Conservation (phyloP, 306 rosid species). For the Quercus ilex region DNA sequence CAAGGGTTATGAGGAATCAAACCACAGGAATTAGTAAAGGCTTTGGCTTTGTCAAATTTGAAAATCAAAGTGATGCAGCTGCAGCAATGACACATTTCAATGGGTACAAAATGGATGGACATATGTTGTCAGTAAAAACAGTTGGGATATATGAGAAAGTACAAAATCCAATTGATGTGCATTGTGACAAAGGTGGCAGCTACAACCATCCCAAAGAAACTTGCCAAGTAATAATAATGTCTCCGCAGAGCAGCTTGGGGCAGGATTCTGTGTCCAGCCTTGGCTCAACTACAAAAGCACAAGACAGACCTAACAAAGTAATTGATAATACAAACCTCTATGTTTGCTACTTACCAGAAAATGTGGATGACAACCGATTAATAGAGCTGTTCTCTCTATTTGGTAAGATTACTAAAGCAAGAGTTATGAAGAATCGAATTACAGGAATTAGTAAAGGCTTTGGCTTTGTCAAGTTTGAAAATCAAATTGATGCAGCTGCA, state of each 20-base stretch:
- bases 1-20: constrained; percentile 19
- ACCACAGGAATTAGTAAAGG: constrained; percentile 12
- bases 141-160: constrained; percentile 10
- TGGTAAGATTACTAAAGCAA: constrained; percentile 21
- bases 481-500: constrained; percentile 8
- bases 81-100: constrained; percentile 4
- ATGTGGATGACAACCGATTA: constrained; percentile 13
- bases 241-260: background rate
- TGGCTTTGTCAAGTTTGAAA: constrained; percentile 20
- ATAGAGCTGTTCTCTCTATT: constrained; percentile 25
- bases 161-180: constrained; percentile 22
- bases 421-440: constrained; percentile 16
- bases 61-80: constrained; percentile 2
- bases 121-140: constrained; percentile 4
- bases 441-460: constrained; percentile 15
- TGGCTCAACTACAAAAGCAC: background rate
- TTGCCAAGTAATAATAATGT: background rate
- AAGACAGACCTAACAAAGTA: background rate
- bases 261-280: background rate
- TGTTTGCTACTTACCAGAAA: constrained; percentile 15
- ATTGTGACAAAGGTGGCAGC: background rate
- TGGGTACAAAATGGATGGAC: constrained; percentile 20
- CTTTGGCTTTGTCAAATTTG: constrained; percentile 24
- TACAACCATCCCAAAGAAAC: background rate
- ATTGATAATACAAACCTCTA: constrained; percentile 17